Conservation (phyloP, 1,139 yeast species). For the Blastobotrys capitulatus region DNA sequence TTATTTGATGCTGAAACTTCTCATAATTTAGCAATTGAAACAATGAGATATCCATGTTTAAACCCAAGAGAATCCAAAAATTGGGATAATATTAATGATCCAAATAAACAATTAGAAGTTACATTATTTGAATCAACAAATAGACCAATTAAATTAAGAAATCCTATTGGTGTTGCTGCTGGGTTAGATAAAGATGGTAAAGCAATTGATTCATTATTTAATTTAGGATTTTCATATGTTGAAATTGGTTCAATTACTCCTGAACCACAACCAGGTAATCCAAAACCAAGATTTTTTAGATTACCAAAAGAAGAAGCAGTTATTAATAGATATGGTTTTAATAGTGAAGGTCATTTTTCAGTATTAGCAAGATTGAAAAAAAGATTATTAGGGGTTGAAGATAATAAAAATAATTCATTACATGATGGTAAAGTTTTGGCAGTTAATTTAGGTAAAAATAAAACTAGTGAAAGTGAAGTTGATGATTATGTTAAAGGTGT, state of each 20-base stretch:
- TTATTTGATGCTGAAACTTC: slow-evolving; percentile 78
- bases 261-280: slow-evolving; percentile 89
- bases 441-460: slow-evolving; percentile 86
- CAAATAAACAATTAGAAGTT: slow-evolving; percentile 27
- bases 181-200: slow-evolving; percentile 95
- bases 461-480: slow-evolving; percentile 75
- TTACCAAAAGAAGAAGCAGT: slow-evolving; percentile 82
- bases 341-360: slow-evolving; percentile 78
- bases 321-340: slow-evolving; percentile 91
- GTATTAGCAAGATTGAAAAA: slow-evolving; percentile 61
- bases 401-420: slow-evolving; percentile 39
- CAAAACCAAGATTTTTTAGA: slow-evolving; percentile 84
- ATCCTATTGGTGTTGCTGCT: slow-evolving; percentile 92
- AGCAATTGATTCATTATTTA: slow-evolving; percentile 77
- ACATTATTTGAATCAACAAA: slow-evolving; percentile 28
- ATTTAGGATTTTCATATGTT: slow-evolving; percentile 80
- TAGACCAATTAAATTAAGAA: slow-evolving; percentile 41
- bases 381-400: slow-evolving; percentile 40
- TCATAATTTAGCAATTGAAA: slow-evolving; percentile 66
- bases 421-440: slow-evolving; percentile 64
- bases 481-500: slow-evolving; percentile 85
- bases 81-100: slow-evolving; percentile 32
- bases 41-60: slow-evolving; percentile 48
- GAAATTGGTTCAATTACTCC: slow-evolving; percentile 96
- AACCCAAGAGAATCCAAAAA: slow-evolving; percentile 28